These are phyloP conservation scores for Trichoderma endophyticum DNA, from an alignment of 2,329 filamentous ascomycete genomes.

Conservation along the genomic window DNA sequence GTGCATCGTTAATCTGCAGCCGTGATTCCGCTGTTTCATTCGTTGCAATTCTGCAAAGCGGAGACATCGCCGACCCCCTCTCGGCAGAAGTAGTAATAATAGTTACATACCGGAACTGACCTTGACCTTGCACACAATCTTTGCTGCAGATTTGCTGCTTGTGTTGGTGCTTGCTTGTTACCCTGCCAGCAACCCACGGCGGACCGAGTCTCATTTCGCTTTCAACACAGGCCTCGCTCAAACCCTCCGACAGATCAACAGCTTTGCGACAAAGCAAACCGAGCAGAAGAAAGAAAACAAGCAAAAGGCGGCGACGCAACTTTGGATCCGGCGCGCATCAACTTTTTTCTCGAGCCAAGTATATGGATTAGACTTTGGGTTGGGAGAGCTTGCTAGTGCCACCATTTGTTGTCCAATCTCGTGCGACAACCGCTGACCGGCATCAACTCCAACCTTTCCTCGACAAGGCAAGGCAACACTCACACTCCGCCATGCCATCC, in stretches of 20 bases:
- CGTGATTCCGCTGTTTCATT: background rate
- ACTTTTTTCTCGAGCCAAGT: background rate
- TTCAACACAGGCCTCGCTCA: background rate
- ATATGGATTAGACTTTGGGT: constrained; percentile 6
- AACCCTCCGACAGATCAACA: background rate
- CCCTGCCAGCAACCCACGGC: constrained; percentile 15
- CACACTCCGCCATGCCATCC: constrained; percentile 33
- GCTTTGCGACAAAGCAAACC: background rate
- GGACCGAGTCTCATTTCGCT: constrained; percentile 13
- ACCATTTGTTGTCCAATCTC: constrained; percentile 3
- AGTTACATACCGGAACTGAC: background rate
- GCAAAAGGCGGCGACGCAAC: background rate
- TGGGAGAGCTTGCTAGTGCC: constrained; percentile 1
- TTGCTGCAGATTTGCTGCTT: constrained; percentile 13
- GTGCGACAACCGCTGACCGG: constrained; percentile 15
- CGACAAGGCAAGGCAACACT: background rate
- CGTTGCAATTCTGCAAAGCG: constrained; percentile 16
- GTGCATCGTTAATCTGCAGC: background rate
- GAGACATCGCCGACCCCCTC: constrained; percentile 14
- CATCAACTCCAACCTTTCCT: background rate
- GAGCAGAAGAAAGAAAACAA: background rate
- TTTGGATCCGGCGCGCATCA: background rate
- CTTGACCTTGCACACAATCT: constrained; percentile 2
- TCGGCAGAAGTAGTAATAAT: background rate
- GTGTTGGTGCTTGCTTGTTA: background rate